A percentile compares a stretch with the other conserved stretches of the same genome.
phyloP scores from a whole-genome alignment of 768 basidiomycete genomes.

The Trametes punicea region DNA sequence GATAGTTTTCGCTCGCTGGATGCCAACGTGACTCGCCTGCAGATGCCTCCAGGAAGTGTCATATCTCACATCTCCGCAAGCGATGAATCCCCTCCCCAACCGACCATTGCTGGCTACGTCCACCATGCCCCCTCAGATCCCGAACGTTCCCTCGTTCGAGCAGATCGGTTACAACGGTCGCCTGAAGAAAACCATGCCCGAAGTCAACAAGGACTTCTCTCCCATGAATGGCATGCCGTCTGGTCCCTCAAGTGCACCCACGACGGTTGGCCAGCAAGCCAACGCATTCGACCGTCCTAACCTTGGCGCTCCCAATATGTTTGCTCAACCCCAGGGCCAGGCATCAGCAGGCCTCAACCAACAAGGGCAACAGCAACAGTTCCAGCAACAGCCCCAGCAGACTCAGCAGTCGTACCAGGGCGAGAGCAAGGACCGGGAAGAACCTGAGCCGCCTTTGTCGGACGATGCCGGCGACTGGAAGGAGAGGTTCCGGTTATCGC shows the following conservation, averaged over 20 bases:
- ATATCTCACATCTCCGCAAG: constrained; percentile 94
- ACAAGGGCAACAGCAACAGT: constrained; percentile 29
- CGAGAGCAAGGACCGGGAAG: constrained; percentile 45
- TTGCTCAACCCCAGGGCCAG: constrained; percentile 39
- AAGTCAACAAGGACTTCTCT: constrained; percentile 67
- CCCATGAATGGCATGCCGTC: constrained; percentile 63
- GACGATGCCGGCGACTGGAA: constrained; percentile 87
- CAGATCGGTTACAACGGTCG: constrained; percentile 73
- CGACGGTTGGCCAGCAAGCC: constrained; percentile 40
- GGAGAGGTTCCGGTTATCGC: constrained; percentile 66
- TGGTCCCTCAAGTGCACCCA: constrained; percentile 48
- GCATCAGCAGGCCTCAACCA: constrained; percentile 17
- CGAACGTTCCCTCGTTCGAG: constrained; percentile 73
- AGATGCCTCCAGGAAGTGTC: constrained; percentile 98
- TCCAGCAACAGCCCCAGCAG: constrained; percentile 28
- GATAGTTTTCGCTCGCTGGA: constrained; percentile 1
- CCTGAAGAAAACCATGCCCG: constrained; percentile 77
- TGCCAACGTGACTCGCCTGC: neutral
- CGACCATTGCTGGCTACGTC: constrained; percentile 71
- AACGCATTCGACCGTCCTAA: constrained; percentile 52
- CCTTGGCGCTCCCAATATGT: constrained; percentile 37
- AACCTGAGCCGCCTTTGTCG: constrained; percentile 62
- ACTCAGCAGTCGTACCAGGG: constrained; percentile 31
- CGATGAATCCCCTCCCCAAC: constrained; percentile 94
- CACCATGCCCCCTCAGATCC: constrained; percentile 59